phyloP scores from a whole-genome alignment of 2,329 filamentous ascomycete species.

The Arthrobotrys sinensis region DNA sequence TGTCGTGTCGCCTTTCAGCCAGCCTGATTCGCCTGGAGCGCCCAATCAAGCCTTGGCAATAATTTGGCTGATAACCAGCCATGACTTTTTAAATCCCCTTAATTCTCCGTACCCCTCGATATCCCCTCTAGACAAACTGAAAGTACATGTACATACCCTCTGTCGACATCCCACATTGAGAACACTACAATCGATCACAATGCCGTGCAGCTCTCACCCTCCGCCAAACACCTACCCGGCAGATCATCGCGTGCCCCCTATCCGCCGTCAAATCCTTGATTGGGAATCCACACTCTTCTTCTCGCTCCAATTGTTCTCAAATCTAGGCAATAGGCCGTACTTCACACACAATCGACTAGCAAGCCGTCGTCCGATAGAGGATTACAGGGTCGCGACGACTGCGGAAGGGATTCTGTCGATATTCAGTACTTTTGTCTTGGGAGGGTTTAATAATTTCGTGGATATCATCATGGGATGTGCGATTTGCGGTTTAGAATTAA shows the following conservation, averaged over 20 bases:
- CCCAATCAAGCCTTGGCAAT: conserved; percentile 19
- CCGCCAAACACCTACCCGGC: conserved; percentile 35
- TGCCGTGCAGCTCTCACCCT: conserved; percentile 48
- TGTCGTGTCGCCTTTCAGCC: conserved; percentile 12
- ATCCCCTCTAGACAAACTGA: not conserved
- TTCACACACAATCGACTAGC: conserved; percentile 30
- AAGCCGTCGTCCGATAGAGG: not conserved
- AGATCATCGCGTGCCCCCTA: conserved; percentile 68
- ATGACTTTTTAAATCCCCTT: conserved; percentile 5
- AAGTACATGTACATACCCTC: not conserved
- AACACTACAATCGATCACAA: conserved; percentile 1
- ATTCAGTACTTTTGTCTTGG: conserved; percentile 3
- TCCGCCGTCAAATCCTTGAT: conserved; percentile 81
- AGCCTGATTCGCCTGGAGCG: conserved; percentile 17
- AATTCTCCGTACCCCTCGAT: not conserved
- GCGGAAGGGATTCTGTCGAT: conserved; percentile 2
- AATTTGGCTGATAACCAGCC: conserved; percentile 1
- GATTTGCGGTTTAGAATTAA: not conserved
- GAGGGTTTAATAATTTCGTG: conserved; percentile 8
- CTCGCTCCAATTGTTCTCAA: conserved; percentile 73
- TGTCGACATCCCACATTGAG: not conserved
- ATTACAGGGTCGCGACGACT: conserved; percentile 4
- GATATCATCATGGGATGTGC: conserved; percentile 17
- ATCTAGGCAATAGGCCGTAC: conserved; percentile 42
- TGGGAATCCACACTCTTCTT: conserved; percentile 89